Evolutionary conservation across 179 eudicot genomes (phyloP).

Genomic region (Beta macrorhiza): DNA sequence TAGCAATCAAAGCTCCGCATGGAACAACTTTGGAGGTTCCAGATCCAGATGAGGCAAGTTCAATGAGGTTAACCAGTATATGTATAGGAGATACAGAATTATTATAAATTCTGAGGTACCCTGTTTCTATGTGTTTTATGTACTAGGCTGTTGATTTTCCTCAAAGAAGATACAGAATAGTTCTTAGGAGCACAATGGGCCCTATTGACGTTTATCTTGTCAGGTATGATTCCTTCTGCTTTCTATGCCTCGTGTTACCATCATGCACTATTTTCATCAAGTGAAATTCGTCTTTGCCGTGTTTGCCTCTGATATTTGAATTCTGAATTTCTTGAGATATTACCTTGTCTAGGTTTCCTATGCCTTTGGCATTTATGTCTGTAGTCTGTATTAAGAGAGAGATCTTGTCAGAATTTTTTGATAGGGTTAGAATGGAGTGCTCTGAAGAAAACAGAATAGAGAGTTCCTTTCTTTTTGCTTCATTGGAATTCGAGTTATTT

Average conservation of each 20-base stretch:
- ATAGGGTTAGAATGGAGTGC: neutral
- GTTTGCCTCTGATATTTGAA: neutral
- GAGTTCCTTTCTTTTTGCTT: neutral
- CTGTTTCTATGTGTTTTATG: conserved; percentile 22
- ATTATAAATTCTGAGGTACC: conserved; percentile 14
- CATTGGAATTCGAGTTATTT: neutral
- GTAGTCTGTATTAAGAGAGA: neutral
- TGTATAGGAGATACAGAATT: conserved; percentile 3
- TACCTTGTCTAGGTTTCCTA: neutral
- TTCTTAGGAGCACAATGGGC: conserved; percentile 96
- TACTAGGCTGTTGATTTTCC: conserved; percentile 80
- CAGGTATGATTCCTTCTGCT: conserved; percentile 49
- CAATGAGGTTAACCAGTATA: neutral
- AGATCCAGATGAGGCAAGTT: conserved; percentile 87
- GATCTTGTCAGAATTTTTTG: neutral
- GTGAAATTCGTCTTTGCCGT: neutral
- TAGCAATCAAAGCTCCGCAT: conserved; percentile 96
- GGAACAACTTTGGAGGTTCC: conserved; percentile 96
- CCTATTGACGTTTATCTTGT: conserved; percentile 93
- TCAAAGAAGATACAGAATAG: conserved; percentile 88
- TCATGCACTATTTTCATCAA: neutral
- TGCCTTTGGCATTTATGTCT: neutral
- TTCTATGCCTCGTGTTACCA: neutral
- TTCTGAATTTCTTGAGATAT: neutral
- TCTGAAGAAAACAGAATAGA: neutral